phyloP scores from a whole-genome alignment of 2,329 filamentous ascomycete genomes.

The Knufia fluminis region DNA sequence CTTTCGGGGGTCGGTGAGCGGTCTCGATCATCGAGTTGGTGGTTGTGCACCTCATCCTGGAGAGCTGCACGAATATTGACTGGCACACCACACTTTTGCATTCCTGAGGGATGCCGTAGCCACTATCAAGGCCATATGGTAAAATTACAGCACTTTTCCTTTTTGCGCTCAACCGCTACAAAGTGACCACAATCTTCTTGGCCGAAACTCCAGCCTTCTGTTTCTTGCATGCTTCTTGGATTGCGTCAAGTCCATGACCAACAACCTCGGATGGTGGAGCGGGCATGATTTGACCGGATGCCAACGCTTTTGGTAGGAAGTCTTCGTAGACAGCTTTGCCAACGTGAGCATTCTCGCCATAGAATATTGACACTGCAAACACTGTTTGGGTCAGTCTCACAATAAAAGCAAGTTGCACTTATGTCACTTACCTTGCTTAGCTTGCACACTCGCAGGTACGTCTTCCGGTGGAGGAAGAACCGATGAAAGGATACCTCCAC shows the following conservation, averaged over 20 bases:
- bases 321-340: constrained; percentile 27
- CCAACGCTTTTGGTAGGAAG: constrained; percentile 27
- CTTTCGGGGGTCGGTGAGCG: too few relatives aligned
- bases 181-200: constrained; percentile 31
- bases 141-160: too few relatives aligned
- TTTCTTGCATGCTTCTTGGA: constrained; percentile 31
- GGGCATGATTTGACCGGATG: constrained; percentile 24
- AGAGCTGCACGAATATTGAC: too few relatives aligned
- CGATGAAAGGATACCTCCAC: constrained; percentile 16
- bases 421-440: constrained; percentile 11
- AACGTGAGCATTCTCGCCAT: constrained; percentile 15
- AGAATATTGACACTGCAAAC: constrained; percentile 12
- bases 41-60: too few relatives aligned
- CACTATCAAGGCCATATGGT: too few relatives aligned
- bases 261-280: constrained; percentile 31
- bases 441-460: constrained; percentile 13
- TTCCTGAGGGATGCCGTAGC: too few relatives aligned
- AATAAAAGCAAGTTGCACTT: background rate
- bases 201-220: constrained; percentile 33
- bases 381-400: constrained; percentile 9
- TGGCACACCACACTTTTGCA: too few relatives aligned
- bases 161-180: too few relatives aligned
- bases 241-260: constrained; percentile 30
- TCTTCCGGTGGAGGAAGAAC: constrained; percentile 12
- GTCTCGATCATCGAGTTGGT: too few relatives aligned